Evolutionary conservation across 345 rosid genomes (phyloP).

Genomic region (Chamaenerion angustifolium): DNA sequence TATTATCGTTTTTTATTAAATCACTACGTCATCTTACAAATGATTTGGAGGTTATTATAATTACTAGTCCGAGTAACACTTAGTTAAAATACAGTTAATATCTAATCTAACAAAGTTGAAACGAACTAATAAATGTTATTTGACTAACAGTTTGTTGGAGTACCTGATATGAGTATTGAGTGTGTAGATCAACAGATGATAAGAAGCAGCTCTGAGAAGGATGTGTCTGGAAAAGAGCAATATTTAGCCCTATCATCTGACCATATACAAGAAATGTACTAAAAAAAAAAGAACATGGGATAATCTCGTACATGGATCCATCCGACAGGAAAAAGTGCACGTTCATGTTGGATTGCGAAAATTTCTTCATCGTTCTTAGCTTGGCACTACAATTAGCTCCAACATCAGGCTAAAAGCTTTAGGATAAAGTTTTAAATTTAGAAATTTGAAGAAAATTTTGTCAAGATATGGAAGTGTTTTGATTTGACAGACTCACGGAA

Average conservation of each 20-base stretch:
- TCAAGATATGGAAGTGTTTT: conserved; percentile 6
- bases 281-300: neutral
- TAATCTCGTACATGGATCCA: conserved; percentile 71
- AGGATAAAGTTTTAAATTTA: neutral
- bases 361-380: conserved; percentile 73
- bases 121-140: neutral
- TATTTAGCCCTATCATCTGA: neutral
- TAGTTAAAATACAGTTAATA: no score
- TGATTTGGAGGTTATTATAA: no score
- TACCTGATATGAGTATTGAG: conserved; percentile 82
- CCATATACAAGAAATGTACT: no score
- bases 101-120: neutral
- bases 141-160: neutral
- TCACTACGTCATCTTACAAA: no score
- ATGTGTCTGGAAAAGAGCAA: conserved; percentile 57
- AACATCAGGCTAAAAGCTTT: neutral
- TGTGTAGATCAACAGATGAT: conserved; percentile 88
- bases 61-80: no score
- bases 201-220: conserved; percentile 92
- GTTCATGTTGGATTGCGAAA: conserved; percentile 69
- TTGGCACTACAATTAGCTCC: conserved; percentile 37
- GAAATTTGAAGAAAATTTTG: neutral
- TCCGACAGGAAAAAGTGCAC: conserved; percentile 63
- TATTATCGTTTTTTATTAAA: no score
- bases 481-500: conserved; percentile 42